Evolutionary conservation across 2,329 filamentous ascomycete genomes (phyloP), one percentile per base, ranked within the genome.

Genomic region (Teratosphaeria epicoccoides): DNA sequence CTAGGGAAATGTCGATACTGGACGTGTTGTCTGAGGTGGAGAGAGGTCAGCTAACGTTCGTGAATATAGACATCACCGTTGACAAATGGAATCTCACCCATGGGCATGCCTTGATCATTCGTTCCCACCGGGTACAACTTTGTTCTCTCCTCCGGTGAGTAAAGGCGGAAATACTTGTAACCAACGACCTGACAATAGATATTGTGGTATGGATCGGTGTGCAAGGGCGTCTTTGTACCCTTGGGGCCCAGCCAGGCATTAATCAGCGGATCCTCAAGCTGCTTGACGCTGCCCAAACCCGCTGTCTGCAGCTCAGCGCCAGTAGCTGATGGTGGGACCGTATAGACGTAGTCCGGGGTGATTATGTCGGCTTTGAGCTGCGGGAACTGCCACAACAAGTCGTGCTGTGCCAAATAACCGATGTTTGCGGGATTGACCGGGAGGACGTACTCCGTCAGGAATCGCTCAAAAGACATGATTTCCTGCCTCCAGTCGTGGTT

Each of bases 181-280:
- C 93, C 93, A 0, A 95, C 87, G 0, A 94, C 86, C 68, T 97
- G 93, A 23, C 84, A 84, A 4, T 97, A 79, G 46, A 97, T 80
- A 64, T 97, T 97, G 65, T 96, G 88, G 67, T 96, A 94, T 1
- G 87, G 88, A 63, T 97, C 93, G 1, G 88, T 94, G 68, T 98
- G 93, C 0, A 97, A 74, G 1, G 93, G 93, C 0, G 89, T 95
- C 57, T 95, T 90, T 0, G 93, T 97, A 47, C 82, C 83, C 0
- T 82, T 75, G 0, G 93, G 93, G 0, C 93, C 93, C 57, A 97
- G 85, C 93, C 93, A 98, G 6, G 88, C 89, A 68, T 97, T 95
- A 17, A 94, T 75, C 43, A 86, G 73, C 0, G 88, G 88, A 22
- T 80, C 76, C 7, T 70, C 65, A 20, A 74, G 66, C 17, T 62